Conservation (phyloP, 345 rosid species). For the Gossypium anomalum region DNA sequence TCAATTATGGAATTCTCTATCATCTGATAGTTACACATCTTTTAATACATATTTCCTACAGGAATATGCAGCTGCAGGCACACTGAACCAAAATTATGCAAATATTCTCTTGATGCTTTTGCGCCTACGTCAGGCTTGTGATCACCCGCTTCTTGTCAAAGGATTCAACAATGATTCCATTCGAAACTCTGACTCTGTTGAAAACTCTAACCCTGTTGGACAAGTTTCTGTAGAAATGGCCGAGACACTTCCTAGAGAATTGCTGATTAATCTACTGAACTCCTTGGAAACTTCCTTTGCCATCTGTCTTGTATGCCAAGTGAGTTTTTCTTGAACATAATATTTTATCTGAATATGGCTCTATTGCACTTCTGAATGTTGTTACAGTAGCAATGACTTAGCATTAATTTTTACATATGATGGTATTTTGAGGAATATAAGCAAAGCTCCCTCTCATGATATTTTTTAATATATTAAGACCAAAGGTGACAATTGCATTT, state of each 20-base stretch:
- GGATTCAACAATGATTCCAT: constrained; percentile 51
- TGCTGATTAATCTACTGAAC: constrained; percentile 42
- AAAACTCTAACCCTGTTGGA: constrained; percentile 39
- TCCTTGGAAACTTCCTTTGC: constrained; percentile 54
- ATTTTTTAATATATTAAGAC: neutral
- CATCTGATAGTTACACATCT: constrained; percentile 7
- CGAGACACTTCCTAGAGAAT: constrained; percentile 49
- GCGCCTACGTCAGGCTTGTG: constrained; percentile 97
- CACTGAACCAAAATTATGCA: constrained; percentile 87
- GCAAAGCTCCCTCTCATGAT: neutral
- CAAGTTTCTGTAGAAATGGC: constrained; percentile 67
- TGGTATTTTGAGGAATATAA: neutral
- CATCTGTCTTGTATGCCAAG: constrained; percentile 60
- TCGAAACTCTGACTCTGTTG: constrained; percentile 32
- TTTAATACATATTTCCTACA: constrained; percentile 27
- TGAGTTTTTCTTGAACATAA: constrained; percentile 39
- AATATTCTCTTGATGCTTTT: constrained; percentile 94
- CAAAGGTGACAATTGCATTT: neutral
- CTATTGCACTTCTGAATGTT: constrained; percentile 7
- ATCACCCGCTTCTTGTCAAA: constrained; percentile 84
- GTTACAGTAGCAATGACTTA: neutral
- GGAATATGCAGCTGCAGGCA: constrained; percentile 96
- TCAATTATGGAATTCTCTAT: constrained; percentile 7
- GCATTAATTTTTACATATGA: neutral
- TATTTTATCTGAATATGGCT: neutral